Percentiles rank a stretch among this genome's conserved stretches.
phyloP scores from a whole-genome alignment of 805 yeast species.

The Teunomyces barrocoloradensis region DNA sequence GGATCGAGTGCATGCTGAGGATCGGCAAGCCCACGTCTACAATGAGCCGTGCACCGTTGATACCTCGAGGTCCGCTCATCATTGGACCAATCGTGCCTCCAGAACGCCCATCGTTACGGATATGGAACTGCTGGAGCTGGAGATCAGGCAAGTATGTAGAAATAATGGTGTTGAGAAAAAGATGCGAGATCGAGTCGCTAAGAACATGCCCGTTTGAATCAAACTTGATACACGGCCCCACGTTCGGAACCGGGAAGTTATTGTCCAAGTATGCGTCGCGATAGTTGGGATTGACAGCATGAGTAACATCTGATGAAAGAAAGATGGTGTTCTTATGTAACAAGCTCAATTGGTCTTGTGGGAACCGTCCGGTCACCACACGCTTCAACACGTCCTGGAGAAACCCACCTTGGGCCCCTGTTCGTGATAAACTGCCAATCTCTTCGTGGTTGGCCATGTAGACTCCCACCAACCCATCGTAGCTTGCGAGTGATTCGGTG shows the following conservation, averaged over 20 bases:
- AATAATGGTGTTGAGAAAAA: slow-evolving; percentile 25
- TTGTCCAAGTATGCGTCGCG: slow-evolving; percentile 26
- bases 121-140: slow-evolving; percentile 37
- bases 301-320: slow-evolving; percentile 45
- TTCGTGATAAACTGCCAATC: slow-evolving; percentile 38
- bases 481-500: slow-evolving; percentile 14
- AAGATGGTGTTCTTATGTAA: slow-evolving; percentile 19
- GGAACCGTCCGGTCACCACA: slow-evolving; percentile 9
- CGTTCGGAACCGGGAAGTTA: slow-evolving; percentile 38
- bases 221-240: slow-evolving; percentile 35
- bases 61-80: slow-evolving; percentile 27
- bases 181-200: slow-evolving; percentile 33
- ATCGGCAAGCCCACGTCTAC: slow-evolving; percentile 43
- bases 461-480: slow-evolving; percentile 30
- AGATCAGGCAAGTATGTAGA: slow-evolving; percentile 16
- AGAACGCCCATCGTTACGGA: slow-evolving; percentile 38
- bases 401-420: slow-evolving; percentile 40
- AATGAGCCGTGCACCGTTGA: slow-evolving; percentile 29
- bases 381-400: slow-evolving; percentile 20
- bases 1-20: slow-evolving; percentile 42
- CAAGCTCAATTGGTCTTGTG: slow-evolving; percentile 5
- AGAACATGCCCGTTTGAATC: slow-evolving; percentile 38
- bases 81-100: slow-evolving; percentile 46
- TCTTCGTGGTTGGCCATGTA: slow-evolving; percentile 42
- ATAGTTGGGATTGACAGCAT: slow-evolving; percentile 43